phyloP scores from a whole-genome alignment of 805 yeast species.

The Torulaspora franciscae region DNA sequence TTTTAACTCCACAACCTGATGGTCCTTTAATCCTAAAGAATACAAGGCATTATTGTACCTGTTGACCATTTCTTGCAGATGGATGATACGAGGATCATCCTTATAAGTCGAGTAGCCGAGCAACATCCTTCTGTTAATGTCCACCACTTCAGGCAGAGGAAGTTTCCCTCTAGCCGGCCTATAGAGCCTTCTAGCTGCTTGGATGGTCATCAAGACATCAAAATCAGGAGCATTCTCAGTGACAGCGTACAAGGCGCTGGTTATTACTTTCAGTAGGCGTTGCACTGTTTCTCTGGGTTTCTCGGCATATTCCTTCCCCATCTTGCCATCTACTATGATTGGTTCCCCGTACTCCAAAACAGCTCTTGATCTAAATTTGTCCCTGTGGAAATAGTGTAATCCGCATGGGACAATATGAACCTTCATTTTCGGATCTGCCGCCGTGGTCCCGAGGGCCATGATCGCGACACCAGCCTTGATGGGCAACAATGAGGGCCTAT shows the following conservation, averaged over 20 bases:
- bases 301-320: conserved; percentile 60
- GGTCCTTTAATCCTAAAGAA: conserved; percentile 63
- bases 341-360: conserved; percentile 91
- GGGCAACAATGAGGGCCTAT: conserved; percentile 83
- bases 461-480: conserved; percentile 95
- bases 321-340: conserved; percentile 54
- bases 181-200: conserved; percentile 86
- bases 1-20: conserved; percentile 53
- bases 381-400: conserved; percentile 91
- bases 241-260: conserved; percentile 74
- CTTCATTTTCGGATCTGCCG: conserved; percentile 64
- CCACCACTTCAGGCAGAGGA: conserved; percentile 75
- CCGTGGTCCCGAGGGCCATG: conserved; percentile 94
- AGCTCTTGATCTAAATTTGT: conserved; percentile 90
- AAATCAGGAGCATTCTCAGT: conserved; percentile 92
- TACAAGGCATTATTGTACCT: conserved; percentile 62
- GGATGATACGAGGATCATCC: conserved; percentile 63
- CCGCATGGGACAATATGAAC: conserved; percentile 92
- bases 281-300: conserved; percentile 72
- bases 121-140: conserved; percentile 83
- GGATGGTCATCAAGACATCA: conserved; percentile 90
- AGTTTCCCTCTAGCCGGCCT: conserved; percentile 56
- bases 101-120: conserved; percentile 74
- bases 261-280: conserved; percentile 63
- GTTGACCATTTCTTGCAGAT: conserved; percentile 57